Evolutionary conservation across 2,329 filamentous ascomycete species (phyloP), one percentile per base, ranked within the genome.

Genomic region (Aspergillus spinulosporus): DNA sequence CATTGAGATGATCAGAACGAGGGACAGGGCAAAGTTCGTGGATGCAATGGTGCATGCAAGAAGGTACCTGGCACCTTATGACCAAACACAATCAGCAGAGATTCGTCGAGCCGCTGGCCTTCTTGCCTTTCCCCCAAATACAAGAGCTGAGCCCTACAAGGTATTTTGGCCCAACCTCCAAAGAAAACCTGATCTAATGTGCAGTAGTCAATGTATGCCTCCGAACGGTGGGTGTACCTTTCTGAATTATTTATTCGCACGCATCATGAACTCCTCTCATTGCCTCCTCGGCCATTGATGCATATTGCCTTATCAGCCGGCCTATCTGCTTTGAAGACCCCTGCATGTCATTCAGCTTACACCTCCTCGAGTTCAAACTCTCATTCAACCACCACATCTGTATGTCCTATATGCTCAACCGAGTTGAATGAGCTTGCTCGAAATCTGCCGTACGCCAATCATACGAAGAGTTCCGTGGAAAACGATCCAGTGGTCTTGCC

Each of bases 341-440:
- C 94, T 0, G 87, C 91, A 12, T 99, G 94, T 71, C 92, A 97
- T 76, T 88, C 88, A 1, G 78, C 80, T 21, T 82, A 82, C 63
- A 78, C 83, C 3, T 81, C 83, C 1, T 81, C 82, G 7, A 82
- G 77, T 12, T 78, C 79, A 11, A 80, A 78, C 54, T 77, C 76
- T 15, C 74, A 78, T 46, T 78, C 76, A 29, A 82, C 88, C 1
- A 86, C 85, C 1, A 88, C 89, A 5, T 88, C 86, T 48, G 86
- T 97, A 42, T 99, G 94, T 66, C 94, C 94, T 2, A 97, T 99
- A 68, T 99, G 94, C 78, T 94, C 89, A 47, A 94, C 89, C 0
- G 94, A 99, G 75, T 84, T 99, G 54, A 97, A 97, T 72, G 89
- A 92, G 67, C 83, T 99, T 34, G 93, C 94, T 1, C 82, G 88